Conservation (phyloP, 1,284 basidiomycete species). For the Coniophora puteana region DNA sequence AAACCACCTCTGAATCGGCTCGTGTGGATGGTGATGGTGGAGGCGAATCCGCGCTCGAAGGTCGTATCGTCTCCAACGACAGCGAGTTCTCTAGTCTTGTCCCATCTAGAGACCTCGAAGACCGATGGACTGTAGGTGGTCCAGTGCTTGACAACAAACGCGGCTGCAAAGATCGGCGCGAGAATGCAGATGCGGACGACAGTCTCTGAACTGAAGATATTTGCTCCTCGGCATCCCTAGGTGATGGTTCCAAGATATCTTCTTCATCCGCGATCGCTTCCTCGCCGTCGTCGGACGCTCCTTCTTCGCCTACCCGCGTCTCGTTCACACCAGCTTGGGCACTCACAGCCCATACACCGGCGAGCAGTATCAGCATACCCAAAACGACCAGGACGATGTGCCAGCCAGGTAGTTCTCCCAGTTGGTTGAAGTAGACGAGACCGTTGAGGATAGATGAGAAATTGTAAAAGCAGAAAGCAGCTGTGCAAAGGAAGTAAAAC, state of each 20-base stretch:
- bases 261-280: conserved; percentile 47
- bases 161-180: neutral
- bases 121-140: no score
- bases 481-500: conserved; percentile 30
- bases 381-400: conserved; percentile 75
- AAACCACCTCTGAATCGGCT: neutral
- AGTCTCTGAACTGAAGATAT: no score
- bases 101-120: no score
- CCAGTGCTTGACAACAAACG: no score
- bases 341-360: conserved; percentile 89
- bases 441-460: conserved; percentile 86
- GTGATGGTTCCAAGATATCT: neutral
- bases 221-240: no score
- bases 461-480: conserved; percentile 97
- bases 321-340: conserved; percentile 48
- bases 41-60: no score
- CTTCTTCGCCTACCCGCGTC: conserved; percentile 10
- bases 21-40: no score
- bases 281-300: conserved; percentile 47
- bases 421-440: conserved; percentile 90
- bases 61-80: no score
- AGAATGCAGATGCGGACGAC: neutral
- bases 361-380: conserved; percentile 79
- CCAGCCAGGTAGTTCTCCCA: conserved; percentile 65
- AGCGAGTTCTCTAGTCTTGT: no score